A percentile compares a stretch with the other conserved stretches of the same genome.
phyloP scores from a whole-genome alignment of 768 basidiomycete species.

The Tricholoma hemisulphureum region DNA sequence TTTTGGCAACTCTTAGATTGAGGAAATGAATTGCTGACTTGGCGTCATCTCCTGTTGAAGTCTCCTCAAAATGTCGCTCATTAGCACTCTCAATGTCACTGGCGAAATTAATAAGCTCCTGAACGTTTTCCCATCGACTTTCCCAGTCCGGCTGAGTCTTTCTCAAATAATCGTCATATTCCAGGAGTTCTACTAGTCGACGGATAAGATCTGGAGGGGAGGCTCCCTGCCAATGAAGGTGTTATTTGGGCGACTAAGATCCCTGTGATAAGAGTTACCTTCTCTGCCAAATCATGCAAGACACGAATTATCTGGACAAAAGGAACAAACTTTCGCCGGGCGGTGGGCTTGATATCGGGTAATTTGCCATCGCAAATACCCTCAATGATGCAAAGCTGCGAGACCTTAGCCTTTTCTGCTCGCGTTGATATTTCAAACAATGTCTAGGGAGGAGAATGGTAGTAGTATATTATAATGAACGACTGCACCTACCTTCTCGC shows the following conservation, averaged over 20 bases:
- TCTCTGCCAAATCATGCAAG: conserved; percentile 50
- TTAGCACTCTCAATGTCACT: conserved; percentile 45
- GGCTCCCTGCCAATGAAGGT: conserved; percentile 41
- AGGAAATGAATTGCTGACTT: neutral
- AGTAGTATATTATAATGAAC: neutral
- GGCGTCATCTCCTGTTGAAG: neutral
- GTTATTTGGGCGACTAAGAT: neutral
- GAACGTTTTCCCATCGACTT: conserved; percentile 80
- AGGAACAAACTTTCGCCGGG: conserved; percentile 58
- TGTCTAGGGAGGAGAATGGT: conserved; percentile 40
- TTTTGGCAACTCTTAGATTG: neutral
- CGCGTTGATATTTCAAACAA: conserved; percentile 53
- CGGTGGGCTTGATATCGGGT: conserved; percentile 63
- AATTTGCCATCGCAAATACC: conserved; percentile 58
- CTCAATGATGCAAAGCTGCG: conserved; percentile 60
- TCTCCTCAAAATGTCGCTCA: neutral
- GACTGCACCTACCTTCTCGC: conserved; percentile 63
- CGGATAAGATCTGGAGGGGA: conserved; percentile 65
- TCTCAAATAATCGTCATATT: conserved; percentile 67
- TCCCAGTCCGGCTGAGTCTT: conserved; percentile 74
- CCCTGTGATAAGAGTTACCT: conserved; percentile 38
- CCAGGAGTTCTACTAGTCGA: conserved; percentile 51
- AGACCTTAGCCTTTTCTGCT: conserved; percentile 50
- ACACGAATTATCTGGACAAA: conserved; percentile 59
- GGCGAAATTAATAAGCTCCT: conserved; percentile 80